phyloP scores from a whole-genome alignment of 441 rosid species.

The Isatis lusitanica region DNA sequence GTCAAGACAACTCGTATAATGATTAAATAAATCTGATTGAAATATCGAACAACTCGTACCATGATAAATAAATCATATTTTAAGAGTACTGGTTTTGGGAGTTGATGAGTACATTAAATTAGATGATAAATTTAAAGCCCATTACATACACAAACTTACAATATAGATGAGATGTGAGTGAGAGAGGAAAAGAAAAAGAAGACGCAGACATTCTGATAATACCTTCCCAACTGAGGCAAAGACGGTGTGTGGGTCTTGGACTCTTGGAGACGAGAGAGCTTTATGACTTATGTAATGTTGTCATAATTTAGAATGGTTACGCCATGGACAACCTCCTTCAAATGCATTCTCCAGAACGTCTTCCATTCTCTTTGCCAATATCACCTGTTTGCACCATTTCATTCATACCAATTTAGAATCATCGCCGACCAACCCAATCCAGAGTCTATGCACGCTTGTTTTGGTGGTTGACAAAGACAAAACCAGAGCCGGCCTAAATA shows the following conservation, averaged over 20 bases:
- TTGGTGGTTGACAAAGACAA: neutral
- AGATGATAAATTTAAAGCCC: neutral
- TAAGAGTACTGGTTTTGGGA: neutral
- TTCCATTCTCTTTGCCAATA: constrained; percentile 89
- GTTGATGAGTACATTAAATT: constrained; percentile 5
- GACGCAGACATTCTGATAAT: neutral
- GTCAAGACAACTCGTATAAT: no score
- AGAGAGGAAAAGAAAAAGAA: neutral
- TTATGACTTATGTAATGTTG: constrained; percentile 25
- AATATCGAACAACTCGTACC: neutral
- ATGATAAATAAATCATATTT: neutral
- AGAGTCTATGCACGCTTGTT: neutral
- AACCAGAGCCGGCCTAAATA: neutral
- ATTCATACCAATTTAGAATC: constrained; percentile 2
- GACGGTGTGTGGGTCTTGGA: neutral
- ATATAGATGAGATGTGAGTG: constrained; percentile 1
- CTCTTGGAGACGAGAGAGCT: neutral
- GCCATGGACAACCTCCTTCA: constrained; percentile 96
- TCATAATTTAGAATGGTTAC: constrained; percentile 74
- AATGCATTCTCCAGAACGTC: constrained; percentile 93
- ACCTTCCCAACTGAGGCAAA: constrained; percentile 5
- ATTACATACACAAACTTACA: constrained; percentile 32
- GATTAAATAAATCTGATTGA: no score
- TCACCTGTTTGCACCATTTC: constrained; percentile 50
- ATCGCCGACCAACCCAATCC: neutral